Evolutionary conservation across 2,329 filamentous ascomycete genomes (phyloP).

Genomic region (Calonectria multiphialidica): DNA sequence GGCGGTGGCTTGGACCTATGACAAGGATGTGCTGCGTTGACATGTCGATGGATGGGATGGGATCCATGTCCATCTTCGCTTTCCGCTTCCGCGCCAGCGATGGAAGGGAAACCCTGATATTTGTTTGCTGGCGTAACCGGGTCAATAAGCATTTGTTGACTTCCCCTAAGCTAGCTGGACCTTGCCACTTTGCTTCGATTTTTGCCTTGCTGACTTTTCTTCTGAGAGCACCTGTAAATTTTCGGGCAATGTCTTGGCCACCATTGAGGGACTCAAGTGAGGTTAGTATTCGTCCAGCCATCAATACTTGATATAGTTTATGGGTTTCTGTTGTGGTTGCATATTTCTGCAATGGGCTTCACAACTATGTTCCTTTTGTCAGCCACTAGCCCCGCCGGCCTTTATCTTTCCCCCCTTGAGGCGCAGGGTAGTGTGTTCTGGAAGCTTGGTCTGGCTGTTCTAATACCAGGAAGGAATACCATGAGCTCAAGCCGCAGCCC

Average conservation of each 20-base stretch:
- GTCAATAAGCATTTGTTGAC: background rate
- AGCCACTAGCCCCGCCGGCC: background rate
- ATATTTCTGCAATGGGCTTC: background rate
- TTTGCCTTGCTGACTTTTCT: background rate
- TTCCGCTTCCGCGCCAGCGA: conserved; percentile 19
- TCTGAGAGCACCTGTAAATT: no score
- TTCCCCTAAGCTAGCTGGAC: background rate
- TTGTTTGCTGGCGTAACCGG: background rate
- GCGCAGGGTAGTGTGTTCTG: background rate
- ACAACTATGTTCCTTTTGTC: background rate
- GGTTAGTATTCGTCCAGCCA: no score
- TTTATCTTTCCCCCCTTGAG: background rate
- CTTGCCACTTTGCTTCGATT: background rate
- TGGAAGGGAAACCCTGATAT: conserved; percentile 15
- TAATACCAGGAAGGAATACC: background rate
- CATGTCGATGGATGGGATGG: conserved; percentile 15
- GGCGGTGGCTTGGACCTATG: background rate
- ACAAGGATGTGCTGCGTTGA: conserved; percentile 14
- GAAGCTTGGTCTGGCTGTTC: background rate
- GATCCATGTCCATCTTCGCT: conserved; percentile 15
- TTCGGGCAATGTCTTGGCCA: background rate
- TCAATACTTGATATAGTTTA: background rate
- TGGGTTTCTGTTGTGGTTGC: background rate
- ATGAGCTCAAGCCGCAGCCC: conserved; percentile 2
- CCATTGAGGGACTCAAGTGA: background rate